Evolutionary conservation across 148 eudicot species (phyloP).

Genomic region (Dianthus caryophyllus): DNA sequence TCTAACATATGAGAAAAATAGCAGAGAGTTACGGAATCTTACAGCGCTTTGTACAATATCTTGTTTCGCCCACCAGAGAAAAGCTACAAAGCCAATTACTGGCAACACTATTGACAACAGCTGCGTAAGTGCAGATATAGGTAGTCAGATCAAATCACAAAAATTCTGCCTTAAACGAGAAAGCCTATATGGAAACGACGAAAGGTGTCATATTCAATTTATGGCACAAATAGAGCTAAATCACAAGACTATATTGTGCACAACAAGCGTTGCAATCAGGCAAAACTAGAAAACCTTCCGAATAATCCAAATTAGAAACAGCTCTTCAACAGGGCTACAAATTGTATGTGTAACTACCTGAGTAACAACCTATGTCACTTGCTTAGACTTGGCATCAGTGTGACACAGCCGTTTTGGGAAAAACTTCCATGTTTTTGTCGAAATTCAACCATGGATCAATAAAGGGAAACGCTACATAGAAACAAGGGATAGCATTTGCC

Average conservation of each 20-base stretch:
- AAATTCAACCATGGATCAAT: too few species aligned
- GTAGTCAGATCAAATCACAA: conserved; percentile 13
- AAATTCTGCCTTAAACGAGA: too few species aligned
- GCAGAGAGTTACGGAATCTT: conserved; percentile 29
- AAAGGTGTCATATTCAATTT: background rate
- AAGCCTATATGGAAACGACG: background rate
- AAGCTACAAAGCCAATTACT: conserved; percentile 66
- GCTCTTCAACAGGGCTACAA: background rate
- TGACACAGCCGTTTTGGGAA: too few species aligned
- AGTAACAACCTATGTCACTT: too few species aligned
- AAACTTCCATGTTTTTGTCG: too few species aligned
- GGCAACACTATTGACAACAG: conserved; percentile 72
- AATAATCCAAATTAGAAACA: background rate
- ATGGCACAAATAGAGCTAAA: background rate
- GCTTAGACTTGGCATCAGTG: too few species aligned
- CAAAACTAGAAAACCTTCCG: background rate
- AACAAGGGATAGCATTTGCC: too few species aligned
- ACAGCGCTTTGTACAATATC: conserved; percentile 79
- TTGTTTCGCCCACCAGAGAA: conserved; percentile 91
- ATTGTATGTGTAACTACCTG: too few species aligned
- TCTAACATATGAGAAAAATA: conserved; percentile 1
- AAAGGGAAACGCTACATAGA: too few species aligned
- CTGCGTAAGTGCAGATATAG: conserved; percentile 35
- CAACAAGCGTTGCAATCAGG: background rate
- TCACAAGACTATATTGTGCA: background rate